Percentiles rank a stretch among this genome's conserved stretches.
These are phyloP conservation scores for Pestalotiopsis sp. DNA, from an alignment of 2,329 filamentous ascomycete genomes.

Conservation along the genomic window DNA sequence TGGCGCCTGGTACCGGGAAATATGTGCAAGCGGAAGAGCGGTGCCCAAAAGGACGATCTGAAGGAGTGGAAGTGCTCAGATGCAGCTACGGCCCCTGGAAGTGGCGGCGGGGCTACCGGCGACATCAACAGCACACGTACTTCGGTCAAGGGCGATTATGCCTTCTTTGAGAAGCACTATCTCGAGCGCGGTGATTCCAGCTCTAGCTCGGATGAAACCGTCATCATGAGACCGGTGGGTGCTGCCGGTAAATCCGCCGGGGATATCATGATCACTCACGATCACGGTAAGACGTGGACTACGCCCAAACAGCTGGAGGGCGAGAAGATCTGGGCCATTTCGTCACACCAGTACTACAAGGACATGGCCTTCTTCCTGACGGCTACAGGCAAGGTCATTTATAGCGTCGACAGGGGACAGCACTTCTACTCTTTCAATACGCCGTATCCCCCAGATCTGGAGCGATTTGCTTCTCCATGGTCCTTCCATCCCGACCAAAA, in stretches of 20 bases:
- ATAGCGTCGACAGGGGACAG: constrained; percentile 78
- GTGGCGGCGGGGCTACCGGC: constrained; percentile 63
- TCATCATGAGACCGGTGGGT: constrained; percentile 56
- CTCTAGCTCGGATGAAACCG: constrained; percentile 70
- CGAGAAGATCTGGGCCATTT: constrained; percentile 70
- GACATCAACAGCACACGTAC: constrained; percentile 65
- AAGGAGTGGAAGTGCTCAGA: constrained; percentile 79
- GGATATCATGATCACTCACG: constrained; percentile 72
- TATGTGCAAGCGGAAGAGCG: constrained; percentile 64
- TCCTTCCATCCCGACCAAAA: constrained; percentile 83
- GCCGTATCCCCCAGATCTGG: constrained; percentile 52
- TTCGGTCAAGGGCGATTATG: constrained; percentile 62
- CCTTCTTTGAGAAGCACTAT: constrained; percentile 65
- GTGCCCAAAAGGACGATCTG: constrained; percentile 69
- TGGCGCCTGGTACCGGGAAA: constrained; percentile 91
- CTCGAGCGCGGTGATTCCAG: constrained; percentile 75
- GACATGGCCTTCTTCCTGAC: constrained; percentile 90
- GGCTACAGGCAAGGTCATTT: constrained; percentile 65
- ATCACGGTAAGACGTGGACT: constrained; percentile 90
- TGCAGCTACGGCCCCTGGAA: constrained; percentile 45
- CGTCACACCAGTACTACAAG: constrained; percentile 79
- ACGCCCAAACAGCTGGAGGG: constrained; percentile 63
- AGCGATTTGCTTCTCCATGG: constrained; percentile 49
- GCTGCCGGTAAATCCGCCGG: constrained; percentile 51
- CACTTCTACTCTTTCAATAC: constrained; percentile 75